A percentile compares a stretch with the other conserved stretches of the same genome.
These are phyloP conservation scores for Globisporangium perplexum DNA, from an alignment of 352 stramenopile species.

Conservation along the genomic window DNA sequence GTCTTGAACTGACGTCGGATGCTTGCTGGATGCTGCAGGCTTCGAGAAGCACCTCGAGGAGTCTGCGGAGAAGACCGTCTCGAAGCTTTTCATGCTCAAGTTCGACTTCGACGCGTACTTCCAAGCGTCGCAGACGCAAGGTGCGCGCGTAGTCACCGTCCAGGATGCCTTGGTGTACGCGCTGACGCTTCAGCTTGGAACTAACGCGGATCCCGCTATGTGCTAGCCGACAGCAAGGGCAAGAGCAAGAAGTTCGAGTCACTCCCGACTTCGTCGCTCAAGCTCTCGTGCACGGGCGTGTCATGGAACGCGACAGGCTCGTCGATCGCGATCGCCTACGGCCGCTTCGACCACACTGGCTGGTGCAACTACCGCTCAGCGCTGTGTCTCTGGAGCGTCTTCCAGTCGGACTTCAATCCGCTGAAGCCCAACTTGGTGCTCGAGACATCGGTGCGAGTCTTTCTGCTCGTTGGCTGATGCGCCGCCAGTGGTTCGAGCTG, in stretches of 20 bases:
- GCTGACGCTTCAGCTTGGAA: not conserved
- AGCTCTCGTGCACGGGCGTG: slow-evolving; percentile 78
- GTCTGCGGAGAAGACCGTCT: slow-evolving; percentile 57
- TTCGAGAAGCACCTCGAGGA: slow-evolving; percentile 56
- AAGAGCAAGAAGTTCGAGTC: slow-evolving; percentile 14
- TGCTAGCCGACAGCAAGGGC: not conserved
- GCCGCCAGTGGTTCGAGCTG: not conserved
- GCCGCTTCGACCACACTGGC: slow-evolving; percentile 76
- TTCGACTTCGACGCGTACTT: slow-evolving; percentile 78
- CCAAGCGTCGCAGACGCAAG: slow-evolving; percentile 28
- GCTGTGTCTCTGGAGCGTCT: slow-evolving; percentile 84
- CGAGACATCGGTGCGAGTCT: slow-evolving; percentile 50
- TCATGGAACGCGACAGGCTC: slow-evolving; percentile 86
- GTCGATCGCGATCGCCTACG: slow-evolving; percentile 77
- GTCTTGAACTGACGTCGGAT: not conserved
- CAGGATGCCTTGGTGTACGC: not conserved
- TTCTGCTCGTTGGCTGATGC: not conserved
- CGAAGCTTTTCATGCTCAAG: slow-evolving; percentile 50
- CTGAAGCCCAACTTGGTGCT: slow-evolving; percentile 61
- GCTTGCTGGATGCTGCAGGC: slow-evolving; percentile 15
- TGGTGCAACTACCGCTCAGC: slow-evolving; percentile 88
- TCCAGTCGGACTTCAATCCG: slow-evolving; percentile 68
- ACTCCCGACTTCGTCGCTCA: slow-evolving; percentile 22
- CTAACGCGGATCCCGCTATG: no score
- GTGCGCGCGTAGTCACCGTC: not conserved